A percentile compares a stretch with the other conserved stretches of the same genome.
phyloP scores from a whole-genome alignment of 2,329 filamentous ascomycete species.

The Hypoxylon sp. region DNA sequence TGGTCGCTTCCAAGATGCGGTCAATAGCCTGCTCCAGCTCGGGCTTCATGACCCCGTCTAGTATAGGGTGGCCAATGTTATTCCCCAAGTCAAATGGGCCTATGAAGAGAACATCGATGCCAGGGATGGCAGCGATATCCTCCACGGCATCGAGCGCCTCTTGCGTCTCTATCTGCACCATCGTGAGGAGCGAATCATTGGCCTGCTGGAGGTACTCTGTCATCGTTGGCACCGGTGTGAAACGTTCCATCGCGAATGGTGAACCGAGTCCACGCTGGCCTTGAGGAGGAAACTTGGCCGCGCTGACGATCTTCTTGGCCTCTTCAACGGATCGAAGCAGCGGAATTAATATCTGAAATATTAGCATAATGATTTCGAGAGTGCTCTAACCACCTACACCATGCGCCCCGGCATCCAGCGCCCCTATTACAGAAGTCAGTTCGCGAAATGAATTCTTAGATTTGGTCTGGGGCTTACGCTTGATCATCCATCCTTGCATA shows the following conservation, averaged over 20 bases:
- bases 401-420: slow-evolving; percentile 69
- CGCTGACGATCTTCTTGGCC: slow-evolving; percentile 62
- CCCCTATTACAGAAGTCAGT: slow-evolving; percentile 56
- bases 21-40: slow-evolving; percentile 71
- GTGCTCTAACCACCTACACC: slow-evolving; percentile 56
- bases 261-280: slow-evolving; percentile 68
- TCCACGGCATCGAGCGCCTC: slow-evolving; percentile 72
- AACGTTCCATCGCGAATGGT: slow-evolving; percentile 65
- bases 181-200: slow-evolving; percentile 69
- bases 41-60: slow-evolving; percentile 69
- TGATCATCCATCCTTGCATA: slow-evolving; percentile 67
- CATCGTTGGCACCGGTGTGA: slow-evolving; percentile 60
- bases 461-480: slow-evolving; percentile 59
- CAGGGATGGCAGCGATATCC: slow-evolving; percentile 70
- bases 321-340: slow-evolving; percentile 67
- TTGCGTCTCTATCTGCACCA: slow-evolving; percentile 76
- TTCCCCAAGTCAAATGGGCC: slow-evolving; percentile 76
- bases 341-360: slow-evolving; percentile 62
- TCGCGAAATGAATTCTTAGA: not conserved
- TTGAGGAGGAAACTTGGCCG: slow-evolving; percentile 68
- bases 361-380: slow-evolving; percentile 15
- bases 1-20: slow-evolving; percentile 68
- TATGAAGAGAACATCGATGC: slow-evolving; percentile 73
- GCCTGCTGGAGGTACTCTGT: slow-evolving; percentile 69
- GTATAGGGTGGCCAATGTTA: slow-evolving; percentile 72